Evolutionary conservation across 495 filamentous ascomycete genomes (phyloP).

Genomic region (Aspergillus homomorphus): DNA sequence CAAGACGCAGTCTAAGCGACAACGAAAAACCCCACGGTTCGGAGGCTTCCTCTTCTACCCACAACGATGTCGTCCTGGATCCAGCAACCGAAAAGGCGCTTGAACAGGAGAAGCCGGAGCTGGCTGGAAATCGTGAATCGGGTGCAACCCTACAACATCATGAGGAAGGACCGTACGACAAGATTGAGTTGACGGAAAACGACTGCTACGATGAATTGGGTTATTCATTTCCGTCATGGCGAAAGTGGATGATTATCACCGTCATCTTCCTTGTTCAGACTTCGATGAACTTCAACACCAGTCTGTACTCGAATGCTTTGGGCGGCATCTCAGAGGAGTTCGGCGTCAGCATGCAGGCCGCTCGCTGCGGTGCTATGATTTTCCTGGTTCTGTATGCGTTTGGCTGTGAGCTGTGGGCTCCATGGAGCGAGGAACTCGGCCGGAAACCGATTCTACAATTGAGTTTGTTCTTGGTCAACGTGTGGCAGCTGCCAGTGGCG

Average conservation of each 20-base stretch:
- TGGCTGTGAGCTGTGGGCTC: conserved; percentile 65
- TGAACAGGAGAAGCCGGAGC: conserved; percentile 16
- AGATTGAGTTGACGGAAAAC: conserved; percentile 50
- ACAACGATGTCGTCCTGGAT: conserved; percentile 28
- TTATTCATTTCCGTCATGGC: conserved; percentile 47
- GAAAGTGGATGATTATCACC: conserved; percentile 61
- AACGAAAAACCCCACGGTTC: conserved; percentile 33
- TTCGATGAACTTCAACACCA: conserved; percentile 59
- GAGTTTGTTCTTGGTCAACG: conserved; percentile 56
- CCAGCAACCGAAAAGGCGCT: conserved; percentile 27
- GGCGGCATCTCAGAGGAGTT: conserved; percentile 49
- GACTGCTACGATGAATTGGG: conserved; percentile 58
- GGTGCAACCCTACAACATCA: conserved; percentile 24
- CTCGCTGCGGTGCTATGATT: conserved; percentile 54
- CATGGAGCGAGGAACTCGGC: conserved; percentile 63
- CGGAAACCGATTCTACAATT: conserved; percentile 55
- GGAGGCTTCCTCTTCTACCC: conserved; percentile 36
- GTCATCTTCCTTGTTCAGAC: conserved; percentile 58
- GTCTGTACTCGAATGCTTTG: conserved; percentile 54
- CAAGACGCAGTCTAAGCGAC: background rate
- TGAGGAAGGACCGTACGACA: conserved; percentile 28
- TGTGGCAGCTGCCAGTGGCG: conserved; percentile 55
- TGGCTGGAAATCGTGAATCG: conserved; percentile 11
- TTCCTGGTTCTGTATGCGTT: conserved; percentile 63
- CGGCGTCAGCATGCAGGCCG: conserved; percentile 46